These are phyloP conservation scores for Iberis pinnata DNA, from an alignment of 345 rosid species.

Conservation along the genomic window DNA sequence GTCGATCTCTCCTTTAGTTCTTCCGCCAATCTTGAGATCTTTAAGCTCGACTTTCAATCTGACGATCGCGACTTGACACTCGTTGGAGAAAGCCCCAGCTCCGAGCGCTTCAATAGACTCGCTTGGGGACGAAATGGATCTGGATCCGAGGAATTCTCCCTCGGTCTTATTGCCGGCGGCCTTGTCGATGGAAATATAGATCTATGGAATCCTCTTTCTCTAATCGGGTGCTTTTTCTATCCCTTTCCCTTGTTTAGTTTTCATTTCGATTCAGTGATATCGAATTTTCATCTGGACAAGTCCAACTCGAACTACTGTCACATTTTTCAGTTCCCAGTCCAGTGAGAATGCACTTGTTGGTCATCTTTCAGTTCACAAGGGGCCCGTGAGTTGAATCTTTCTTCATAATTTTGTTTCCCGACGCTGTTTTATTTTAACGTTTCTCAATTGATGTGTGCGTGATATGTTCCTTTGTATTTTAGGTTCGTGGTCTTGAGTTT, in stretches of 20 bases:
- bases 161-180: constrained; percentile 94
- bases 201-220: constrained; percentile 72
- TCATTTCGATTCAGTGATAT: no score
- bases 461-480: constrained; percentile 13
- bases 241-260: not conserved
- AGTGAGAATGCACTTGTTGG: constrained; percentile 58
- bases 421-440: constrained; percentile 1
- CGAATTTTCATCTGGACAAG: constrained; percentile 2
- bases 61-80: constrained; percentile 75
- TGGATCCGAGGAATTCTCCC: constrained; percentile 62
- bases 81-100: constrained; percentile 70
- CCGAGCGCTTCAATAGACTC: constrained; percentile 90
- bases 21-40: constrained; percentile 89
- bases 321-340: constrained; percentile 50
- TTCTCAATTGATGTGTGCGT: not conserved
- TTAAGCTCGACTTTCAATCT: constrained; percentile 90
- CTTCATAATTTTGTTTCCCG: not conserved
- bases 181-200: constrained; percentile 85
- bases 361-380: constrained; percentile 76
- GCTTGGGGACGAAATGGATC: constrained; percentile 93
- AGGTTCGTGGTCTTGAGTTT: constrained; percentile 99
- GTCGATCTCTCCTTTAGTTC: constrained; percentile 96
- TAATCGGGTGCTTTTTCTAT: constrained; percentile 55
- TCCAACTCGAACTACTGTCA: constrained; percentile 12
- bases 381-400: constrained; percentile 99